A percentile compares a stretch with the other conserved stretches of the same genome.
These are phyloP conservation scores for Carpinus viminea DNA, from an alignment of 306 rosid species.

Conservation along the genomic window DNA sequence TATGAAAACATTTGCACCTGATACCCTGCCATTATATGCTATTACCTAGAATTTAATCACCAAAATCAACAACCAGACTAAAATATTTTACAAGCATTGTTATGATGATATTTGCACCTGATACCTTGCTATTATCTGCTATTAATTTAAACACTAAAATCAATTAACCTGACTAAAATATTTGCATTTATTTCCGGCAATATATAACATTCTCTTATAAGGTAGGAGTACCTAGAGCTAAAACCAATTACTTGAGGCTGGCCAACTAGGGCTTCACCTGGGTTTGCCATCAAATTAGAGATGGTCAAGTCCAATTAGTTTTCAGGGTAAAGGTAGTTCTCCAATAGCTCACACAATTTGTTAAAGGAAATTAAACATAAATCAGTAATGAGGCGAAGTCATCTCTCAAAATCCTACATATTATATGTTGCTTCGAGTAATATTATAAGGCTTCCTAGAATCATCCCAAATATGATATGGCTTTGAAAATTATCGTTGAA, in stretches of 20 bases:
- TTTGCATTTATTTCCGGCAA: background rate
- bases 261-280: slow-evolving; percentile 1
- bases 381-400: background rate
- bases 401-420: background rate
- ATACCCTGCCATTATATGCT: background rate
- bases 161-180: background rate
- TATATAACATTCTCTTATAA: background rate
- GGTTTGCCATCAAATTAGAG: background rate
- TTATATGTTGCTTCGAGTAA: background rate
- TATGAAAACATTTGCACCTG: background rate
- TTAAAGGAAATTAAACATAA: background rate
- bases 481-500: too few species aligned
- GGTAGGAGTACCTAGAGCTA: background rate
- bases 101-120: background rate
- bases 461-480: too few species aligned
- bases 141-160: background rate
- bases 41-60: background rate
- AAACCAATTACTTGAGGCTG: too few species aligned
- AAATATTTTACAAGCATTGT: background rate
- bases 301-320: background rate
- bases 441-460: too few species aligned
- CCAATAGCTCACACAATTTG: background rate
- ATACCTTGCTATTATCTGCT: background rate
- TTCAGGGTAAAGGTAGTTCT: background rate
- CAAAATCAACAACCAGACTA: background rate